These are phyloP conservation scores for Protomyces macrosporus DNA, from an alignment of 1,139 yeast species.

Conservation along the genomic window DNA sequence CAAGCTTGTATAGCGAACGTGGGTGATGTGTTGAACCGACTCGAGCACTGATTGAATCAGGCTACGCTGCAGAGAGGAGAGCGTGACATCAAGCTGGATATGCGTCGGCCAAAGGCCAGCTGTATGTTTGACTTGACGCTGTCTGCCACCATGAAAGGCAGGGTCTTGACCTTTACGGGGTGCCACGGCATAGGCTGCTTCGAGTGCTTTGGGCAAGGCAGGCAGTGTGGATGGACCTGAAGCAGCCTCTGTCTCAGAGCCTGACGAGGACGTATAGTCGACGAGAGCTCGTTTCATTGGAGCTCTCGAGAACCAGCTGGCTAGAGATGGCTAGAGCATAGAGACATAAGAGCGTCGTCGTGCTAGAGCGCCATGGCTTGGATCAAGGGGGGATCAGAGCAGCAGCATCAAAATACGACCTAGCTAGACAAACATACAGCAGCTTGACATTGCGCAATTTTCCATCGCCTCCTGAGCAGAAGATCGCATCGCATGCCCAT, in stretches of 20 bases:
- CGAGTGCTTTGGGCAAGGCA: not conserved
- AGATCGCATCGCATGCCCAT: too few relatives aligned
- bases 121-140: not conserved
- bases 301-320: too few relatives aligned
- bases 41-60: not conserved
- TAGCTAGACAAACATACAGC: too few relatives aligned
- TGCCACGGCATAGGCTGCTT: not conserved
- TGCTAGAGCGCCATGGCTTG: too few relatives aligned
- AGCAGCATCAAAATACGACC: too few relatives aligned
- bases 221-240: not conserved
- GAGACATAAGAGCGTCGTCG: too few relatives aligned
- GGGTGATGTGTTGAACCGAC: not conserved
- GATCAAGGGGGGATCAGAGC: too few relatives aligned
- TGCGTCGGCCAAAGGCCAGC: conserved; percentile 17
- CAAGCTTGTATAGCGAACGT: not conserved
- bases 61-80: not conserved
- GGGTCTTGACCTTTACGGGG: conserved; percentile 19
- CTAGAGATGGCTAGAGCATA: too few relatives aligned
- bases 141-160: conserved; percentile 18
- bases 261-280: not conserved
- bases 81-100: conserved; percentile 4
- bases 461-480: too few relatives aligned
- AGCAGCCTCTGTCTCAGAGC: not conserved
- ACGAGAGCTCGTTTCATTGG: not conserved
- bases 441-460: too few relatives aligned